Conservation (phyloP, 495 filamentous ascomycete genomes). For the Penicillium turbatum region DNA sequence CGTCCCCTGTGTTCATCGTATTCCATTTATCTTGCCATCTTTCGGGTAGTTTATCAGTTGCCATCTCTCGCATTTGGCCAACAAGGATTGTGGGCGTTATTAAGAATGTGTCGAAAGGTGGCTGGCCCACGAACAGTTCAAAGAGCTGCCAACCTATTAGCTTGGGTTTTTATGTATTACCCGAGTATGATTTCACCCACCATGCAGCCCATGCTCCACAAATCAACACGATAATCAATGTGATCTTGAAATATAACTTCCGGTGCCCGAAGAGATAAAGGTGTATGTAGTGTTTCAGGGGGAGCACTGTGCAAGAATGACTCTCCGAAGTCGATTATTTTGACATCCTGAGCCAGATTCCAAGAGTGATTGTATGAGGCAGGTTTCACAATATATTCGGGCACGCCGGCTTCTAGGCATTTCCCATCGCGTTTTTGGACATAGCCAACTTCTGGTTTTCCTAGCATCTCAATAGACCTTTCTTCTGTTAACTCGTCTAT, state of each 20-base stretch:
- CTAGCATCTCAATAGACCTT: constrained; percentile 31
- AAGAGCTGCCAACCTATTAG: constrained; percentile 34
- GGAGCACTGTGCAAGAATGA: constrained; percentile 27
- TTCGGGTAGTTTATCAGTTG: constrained; percentile 29
- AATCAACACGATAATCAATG: constrained; percentile 40
- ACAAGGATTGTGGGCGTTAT: constrained; percentile 30
- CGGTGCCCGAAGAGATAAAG: constrained; percentile 34
- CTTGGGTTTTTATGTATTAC: too few relatives aligned
- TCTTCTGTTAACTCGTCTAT: constrained; percentile 24
- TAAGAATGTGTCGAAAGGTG: constrained; percentile 35
- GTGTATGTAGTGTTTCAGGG: constrained; percentile 33
- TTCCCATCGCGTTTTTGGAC: constrained; percentile 33
- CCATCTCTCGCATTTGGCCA: constrained; percentile 33
- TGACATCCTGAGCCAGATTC: constrained; percentile 19
- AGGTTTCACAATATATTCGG: constrained; percentile 35
- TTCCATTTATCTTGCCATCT: constrained; percentile 29
- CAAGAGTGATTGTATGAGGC: constrained; percentile 20
- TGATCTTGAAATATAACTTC: constrained; percentile 39
- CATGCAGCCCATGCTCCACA: constrained; percentile 43
- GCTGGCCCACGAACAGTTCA: constrained; percentile 35
- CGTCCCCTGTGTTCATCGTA: constrained; percentile 17
- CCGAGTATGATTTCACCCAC: constrained; percentile 29
- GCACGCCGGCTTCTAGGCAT: constrained; percentile 26
- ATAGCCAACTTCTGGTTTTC: constrained; percentile 32
- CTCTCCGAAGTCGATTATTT: constrained; percentile 45